These are phyloP conservation scores for Camelina hispida DNA, from an alignment of 345 rosid genomes.

Conservation along the genomic window DNA sequence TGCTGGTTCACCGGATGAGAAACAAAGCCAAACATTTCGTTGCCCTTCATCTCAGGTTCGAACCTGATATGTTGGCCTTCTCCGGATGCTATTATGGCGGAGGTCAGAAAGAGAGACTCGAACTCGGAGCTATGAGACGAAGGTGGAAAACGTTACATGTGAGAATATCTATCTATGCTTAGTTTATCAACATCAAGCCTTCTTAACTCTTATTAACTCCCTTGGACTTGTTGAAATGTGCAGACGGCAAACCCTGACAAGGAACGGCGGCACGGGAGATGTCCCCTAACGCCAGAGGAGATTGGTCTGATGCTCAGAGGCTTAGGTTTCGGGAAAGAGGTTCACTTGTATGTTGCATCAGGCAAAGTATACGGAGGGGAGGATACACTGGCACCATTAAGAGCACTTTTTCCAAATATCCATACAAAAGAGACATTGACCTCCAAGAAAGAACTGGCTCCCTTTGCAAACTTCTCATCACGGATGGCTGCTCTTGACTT, in stretches of 20 bases:
- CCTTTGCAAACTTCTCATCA: conserved; percentile 74
- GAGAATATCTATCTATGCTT: conserved; percentile 29
- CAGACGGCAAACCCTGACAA: conserved; percentile 82
- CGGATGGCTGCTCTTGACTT: conserved; percentile 97
- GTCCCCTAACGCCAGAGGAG: conserved; percentile 93
- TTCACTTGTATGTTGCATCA: conserved; percentile 87
- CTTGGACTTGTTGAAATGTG: conserved; percentile 12
- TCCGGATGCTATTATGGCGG: conserved; percentile 96
- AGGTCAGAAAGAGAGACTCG: conserved; percentile 74
- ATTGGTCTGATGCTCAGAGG: conserved; percentile 92
- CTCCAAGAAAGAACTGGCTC: conserved; percentile 68
- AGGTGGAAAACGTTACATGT: conserved; percentile 92
- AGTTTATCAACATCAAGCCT: background rate
- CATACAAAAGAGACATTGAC: conserved; percentile 87
- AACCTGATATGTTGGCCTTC: conserved; percentile 97
- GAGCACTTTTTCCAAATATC: conserved; percentile 82
- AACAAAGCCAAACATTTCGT: conserved; percentile 65
- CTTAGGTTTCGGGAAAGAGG: conserved; percentile 80
- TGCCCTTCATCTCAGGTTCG: conserved; percentile 94
- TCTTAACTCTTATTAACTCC: background rate
- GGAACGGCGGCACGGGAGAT: conserved; percentile 79
- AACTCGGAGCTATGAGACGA: conserved; percentile 77
- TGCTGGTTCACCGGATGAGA: conserved; percentile 74
- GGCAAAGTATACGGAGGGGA: conserved; percentile 94
- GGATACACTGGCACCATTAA: conserved; percentile 76